These are phyloP conservation scores for Alternaria alternata DNA, from an alignment of 2,329 filamentous ascomycete species.

Conservation along the genomic window DNA sequence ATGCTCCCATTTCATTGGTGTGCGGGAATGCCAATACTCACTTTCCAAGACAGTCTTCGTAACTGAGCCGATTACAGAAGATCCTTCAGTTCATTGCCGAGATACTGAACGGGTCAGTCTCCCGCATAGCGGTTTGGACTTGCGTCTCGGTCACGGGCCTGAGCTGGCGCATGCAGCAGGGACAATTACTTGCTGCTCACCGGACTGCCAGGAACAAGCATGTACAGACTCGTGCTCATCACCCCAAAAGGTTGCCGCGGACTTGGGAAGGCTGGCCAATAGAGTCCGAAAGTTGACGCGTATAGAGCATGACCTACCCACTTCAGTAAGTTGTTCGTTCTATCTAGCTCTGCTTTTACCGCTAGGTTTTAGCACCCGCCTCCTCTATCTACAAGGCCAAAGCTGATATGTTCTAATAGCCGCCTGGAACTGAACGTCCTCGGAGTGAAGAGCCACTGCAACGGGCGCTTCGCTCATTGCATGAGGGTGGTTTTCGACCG, in stretches of 20 bases:
- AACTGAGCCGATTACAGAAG: constrained; percentile 36
- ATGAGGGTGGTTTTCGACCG: constrained; percentile 32
- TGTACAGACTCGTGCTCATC: constrained; percentile 34
- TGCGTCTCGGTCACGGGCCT: constrained; percentile 27
- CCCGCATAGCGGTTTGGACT: constrained; percentile 26
- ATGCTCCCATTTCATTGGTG: constrained; percentile 13
- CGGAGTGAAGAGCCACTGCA: constrained; percentile 28
- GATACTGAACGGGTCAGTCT: constrained; percentile 23
- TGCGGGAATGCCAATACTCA: constrained; percentile 3
- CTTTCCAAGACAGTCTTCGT: constrained; percentile 15
- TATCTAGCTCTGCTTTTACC: not conserved
- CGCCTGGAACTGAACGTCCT: constrained; percentile 17
- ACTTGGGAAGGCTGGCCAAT: constrained; percentile 27
- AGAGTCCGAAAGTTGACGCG: constrained; percentile 31
- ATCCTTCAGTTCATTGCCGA: constrained; percentile 19
- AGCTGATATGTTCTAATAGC: constrained; percentile 26
- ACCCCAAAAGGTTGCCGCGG: constrained; percentile 35
- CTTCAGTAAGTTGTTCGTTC: constrained; percentile 27
- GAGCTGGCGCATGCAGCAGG: constrained; percentile 30
- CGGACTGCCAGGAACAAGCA: constrained; percentile 33
- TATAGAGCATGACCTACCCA: constrained; percentile 26
- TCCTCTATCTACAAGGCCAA: not conserved
- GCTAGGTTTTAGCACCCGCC: not conserved
- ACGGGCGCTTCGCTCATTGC: constrained; percentile 36
- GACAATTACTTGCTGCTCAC: constrained; percentile 33